These are phyloP conservation scores for Liquidambar formosana DNA, from an alignment of 164 flowering plant genomes.

Conservation along the genomic window DNA sequence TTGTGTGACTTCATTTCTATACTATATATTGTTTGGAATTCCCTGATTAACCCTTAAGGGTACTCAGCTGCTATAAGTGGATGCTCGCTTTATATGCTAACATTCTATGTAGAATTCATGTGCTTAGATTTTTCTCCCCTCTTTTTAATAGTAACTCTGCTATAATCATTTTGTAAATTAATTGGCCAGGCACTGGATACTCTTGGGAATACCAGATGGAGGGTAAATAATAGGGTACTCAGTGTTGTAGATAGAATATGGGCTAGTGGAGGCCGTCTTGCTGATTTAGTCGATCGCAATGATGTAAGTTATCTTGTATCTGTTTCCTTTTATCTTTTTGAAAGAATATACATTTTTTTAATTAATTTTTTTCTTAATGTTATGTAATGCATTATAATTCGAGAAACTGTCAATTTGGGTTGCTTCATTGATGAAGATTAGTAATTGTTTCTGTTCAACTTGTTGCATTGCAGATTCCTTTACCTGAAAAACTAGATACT, in stretches of 20 bases:
- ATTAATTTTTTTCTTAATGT: neutral
- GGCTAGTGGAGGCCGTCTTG: slow-evolving; percentile 74
- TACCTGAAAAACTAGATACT: slow-evolving; percentile 65
- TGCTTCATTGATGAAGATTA: slow-evolving; percentile 1
- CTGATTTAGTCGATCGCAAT: slow-evolving; percentile 56
- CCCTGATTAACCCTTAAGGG: slow-evolving; percentile 4
- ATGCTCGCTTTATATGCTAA: neutral
- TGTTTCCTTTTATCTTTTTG: neutral
- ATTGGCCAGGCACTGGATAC: slow-evolving; percentile 65
- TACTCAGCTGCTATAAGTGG: neutral
- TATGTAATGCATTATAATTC: neutral
- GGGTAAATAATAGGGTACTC: slow-evolving; percentile 66
- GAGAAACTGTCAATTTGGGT: neutral
- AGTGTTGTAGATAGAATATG: slow-evolving; percentile 62
- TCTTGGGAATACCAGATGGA: slow-evolving; percentile 74
- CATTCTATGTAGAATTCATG: neutral
- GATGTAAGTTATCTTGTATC: slow-evolving; percentile 48
- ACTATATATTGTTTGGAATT: slow-evolving; percentile 1
- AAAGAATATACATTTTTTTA: neutral
- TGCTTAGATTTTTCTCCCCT: neutral
- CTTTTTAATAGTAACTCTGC: neutral
- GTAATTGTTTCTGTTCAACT: neutral
- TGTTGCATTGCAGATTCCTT: slow-evolving; percentile 41
- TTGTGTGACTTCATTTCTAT: neutral
- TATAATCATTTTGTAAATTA: slow-evolving; percentile 3